Evolutionary conservation across 1,284 basidiomycete species (phyloP), one percentile per base, ranked within the genome.

Genomic region (Cystobasidiaceae sp.): DNA sequence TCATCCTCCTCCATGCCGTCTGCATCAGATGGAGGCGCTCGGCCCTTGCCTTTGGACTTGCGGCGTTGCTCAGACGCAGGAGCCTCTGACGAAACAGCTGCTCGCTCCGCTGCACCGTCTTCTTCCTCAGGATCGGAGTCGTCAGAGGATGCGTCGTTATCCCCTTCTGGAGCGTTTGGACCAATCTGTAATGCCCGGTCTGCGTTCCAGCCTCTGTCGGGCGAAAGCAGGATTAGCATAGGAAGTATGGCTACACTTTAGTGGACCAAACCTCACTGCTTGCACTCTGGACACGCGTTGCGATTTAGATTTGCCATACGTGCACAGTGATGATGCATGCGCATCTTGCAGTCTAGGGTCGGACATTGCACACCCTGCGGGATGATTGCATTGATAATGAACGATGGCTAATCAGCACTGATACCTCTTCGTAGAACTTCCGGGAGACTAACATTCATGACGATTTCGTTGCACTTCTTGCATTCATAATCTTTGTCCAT

Each of bases 321-420:
- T 74, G 85, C 86, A 71, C 89, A 90, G 68, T 86, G 83, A 46
- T 75, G 75, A 75, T 91, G 89, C 75, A 90, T 76, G 39, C 82
- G 80, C 11, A 80, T 79, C 69, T 83, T 80, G 79, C 89, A 91
- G 43, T 85, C 83, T 0, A 78, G 72, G 3, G 81, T 85, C 54
- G 77, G 79, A 74, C 89, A 91, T 1, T 81, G 80, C 25, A 84
- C 76, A 8, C 89, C 89, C 57, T 82, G 62, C 4, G 13, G 33
- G 34, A 37, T 3, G 34, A 27, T 15, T 5, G 37, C 17, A 19
- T 46, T 7, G 21, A 37, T 5, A 13, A 21, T 15, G 9, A n/a
- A 33, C 33, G 13, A 5, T 9, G 19, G 23, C 34, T 50, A 25
- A 27, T 30, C 17, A 8, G 11, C 6, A 34, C n/a, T n/a, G n/a